These are phyloP conservation scores for Candolleomyces aberdarensis DNA, from an alignment of 768 basidiomycete genomes.

Conservation along the genomic window DNA sequence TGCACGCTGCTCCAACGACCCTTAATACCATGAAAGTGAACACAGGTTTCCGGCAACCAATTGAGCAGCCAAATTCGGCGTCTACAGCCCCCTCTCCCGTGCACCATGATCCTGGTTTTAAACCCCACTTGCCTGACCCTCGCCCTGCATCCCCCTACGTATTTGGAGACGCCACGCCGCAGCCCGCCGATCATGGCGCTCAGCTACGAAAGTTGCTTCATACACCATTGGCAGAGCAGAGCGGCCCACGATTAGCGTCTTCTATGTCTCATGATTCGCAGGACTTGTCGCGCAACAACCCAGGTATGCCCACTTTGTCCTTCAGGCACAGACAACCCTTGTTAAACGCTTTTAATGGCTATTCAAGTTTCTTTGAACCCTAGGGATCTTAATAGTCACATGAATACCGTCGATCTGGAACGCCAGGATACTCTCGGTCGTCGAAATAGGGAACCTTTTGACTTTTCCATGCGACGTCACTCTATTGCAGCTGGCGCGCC, in stretches of 20 bases:
- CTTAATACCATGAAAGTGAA: conserved; percentile 20
- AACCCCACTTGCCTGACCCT: conserved; percentile 37
- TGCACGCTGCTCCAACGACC: conserved; percentile 53
- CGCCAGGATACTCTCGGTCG: conserved; percentile 27
- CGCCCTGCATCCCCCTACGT: conserved; percentile 67
- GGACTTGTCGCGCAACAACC: conserved; percentile 22
- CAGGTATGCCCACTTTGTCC: conserved; percentile 21
- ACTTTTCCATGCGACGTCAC: conserved; percentile 70
- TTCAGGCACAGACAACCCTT: neutral
- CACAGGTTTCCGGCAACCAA: conserved; percentile 6
- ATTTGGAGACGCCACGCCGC: conserved; percentile 62
- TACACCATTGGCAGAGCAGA: conserved; percentile 51
- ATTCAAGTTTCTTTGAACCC: conserved; percentile 23
- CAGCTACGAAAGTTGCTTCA: conserved; percentile 60
- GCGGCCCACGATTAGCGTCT: conserved; percentile 23
- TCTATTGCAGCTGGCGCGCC: conserved; percentile 63
- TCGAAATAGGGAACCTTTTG: conserved; percentile 47
- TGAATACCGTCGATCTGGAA: conserved; percentile 35
- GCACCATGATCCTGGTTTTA: conserved; percentile 25
- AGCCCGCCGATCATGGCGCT: conserved; percentile 32
- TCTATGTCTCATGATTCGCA: conserved; percentile 26
- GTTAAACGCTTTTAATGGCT: too few species aligned
- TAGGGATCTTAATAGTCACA: conserved; percentile 28
- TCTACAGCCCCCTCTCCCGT: conserved; percentile 25
- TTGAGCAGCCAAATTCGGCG: conserved; percentile 14